These are phyloP conservation scores for Trichoderma sp. DNA, from an alignment of 2,329 filamentous ascomycete genomes.

Conservation along the genomic window DNA sequence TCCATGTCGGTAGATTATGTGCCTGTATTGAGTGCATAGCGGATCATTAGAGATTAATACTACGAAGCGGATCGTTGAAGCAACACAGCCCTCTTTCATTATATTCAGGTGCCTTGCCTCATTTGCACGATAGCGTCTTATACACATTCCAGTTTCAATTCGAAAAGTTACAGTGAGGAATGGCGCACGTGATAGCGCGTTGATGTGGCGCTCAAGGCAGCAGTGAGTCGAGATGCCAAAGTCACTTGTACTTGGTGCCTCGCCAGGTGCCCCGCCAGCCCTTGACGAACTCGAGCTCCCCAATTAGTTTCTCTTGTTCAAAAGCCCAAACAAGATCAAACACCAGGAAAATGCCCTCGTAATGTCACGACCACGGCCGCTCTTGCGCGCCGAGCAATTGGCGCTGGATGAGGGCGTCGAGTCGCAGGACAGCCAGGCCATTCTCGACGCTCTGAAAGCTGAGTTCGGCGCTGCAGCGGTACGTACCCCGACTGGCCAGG, in stretches of 20 bases:
- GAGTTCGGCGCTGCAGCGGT: slow-evolving; percentile 39
- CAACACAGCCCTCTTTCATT: neutral
- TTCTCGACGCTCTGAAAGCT: slow-evolving; percentile 42
- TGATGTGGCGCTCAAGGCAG: slow-evolving; percentile 16
- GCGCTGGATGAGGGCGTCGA: slow-evolving; percentile 39
- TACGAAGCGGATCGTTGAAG: neutral
- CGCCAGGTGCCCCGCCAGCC: neutral
- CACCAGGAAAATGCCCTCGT: slow-evolving; percentile 12
- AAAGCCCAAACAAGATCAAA: neutral
- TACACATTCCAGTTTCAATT: neutral
- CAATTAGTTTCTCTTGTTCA: neutral
- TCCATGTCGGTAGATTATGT: neutral
- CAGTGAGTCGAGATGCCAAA: neutral
- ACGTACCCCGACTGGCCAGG: slow-evolving; percentile 22
- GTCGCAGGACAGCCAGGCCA: slow-evolving; percentile 49
- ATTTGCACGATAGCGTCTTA: no score
- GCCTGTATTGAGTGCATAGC: neutral
- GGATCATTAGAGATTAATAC: neutral
- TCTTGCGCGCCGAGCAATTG: slow-evolving; percentile 34
- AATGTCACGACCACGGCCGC: slow-evolving; percentile 37
- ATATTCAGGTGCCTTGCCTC: neutral
- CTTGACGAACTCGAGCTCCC: neutral
- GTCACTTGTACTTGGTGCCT: neutral
- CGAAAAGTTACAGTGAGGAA: neutral
- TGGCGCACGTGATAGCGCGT: slow-evolving; percentile 37